Percentiles rank a stretch among this genome's conserved stretches.
phyloP scores from a whole-genome alignment of 345 rosid species.

The Eucalyptus victrix region DNA sequence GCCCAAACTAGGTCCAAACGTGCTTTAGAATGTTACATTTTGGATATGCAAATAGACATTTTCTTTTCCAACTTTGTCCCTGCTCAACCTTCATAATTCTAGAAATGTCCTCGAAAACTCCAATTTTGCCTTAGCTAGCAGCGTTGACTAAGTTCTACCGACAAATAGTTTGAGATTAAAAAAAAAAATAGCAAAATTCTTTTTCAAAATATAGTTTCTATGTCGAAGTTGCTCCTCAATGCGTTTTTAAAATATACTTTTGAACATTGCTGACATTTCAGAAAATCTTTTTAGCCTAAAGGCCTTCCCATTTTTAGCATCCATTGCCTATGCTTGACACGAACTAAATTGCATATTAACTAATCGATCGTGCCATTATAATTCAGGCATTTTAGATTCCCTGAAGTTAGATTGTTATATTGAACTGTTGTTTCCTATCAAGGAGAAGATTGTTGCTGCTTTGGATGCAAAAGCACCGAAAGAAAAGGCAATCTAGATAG shows the following conservation, averaged over 20 bases:
- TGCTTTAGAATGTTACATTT: not conserved
- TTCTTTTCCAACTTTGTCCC: no score
- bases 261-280: no score
- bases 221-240: not conserved
- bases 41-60: not conserved
- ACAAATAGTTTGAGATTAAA: no score
- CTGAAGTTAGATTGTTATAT: not conserved
- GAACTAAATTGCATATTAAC: not conserved
- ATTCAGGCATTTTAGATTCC: not conserved
- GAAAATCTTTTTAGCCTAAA: no score
- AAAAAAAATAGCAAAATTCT: not conserved
- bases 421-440: not conserved
- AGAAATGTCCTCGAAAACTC: not conserved
- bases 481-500: not conserved
- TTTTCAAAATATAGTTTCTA: no score
- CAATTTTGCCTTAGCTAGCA: fast-evolving
- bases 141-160: fast-evolving
- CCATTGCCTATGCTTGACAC: not conserved
- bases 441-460: not conserved
- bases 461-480: not conserved
- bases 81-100: not conserved
- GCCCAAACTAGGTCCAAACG: not conserved
- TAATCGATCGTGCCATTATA: not conserved
- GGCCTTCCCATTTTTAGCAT: not conserved
- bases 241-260: no score